These are phyloP conservation scores for Staphylotrichum longicolle DNA, from an alignment of 495 filamentous ascomycete species.

Conservation along the genomic window DNA sequence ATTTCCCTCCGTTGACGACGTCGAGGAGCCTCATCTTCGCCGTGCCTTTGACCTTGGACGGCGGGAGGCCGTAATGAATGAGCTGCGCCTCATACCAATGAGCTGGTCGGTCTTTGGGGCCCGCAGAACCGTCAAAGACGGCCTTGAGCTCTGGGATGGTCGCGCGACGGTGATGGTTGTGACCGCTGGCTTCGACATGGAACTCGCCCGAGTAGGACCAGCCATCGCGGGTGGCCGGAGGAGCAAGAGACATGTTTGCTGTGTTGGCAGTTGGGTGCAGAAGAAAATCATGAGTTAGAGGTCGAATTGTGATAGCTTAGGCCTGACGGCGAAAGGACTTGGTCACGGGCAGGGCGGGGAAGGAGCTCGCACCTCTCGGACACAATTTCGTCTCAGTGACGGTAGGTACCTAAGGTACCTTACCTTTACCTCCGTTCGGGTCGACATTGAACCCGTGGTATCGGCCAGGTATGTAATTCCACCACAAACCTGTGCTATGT, in stretches of 20 bases:
- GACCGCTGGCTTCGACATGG: slow-evolving; percentile 46
- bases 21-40: slow-evolving; percentile 57
- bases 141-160: slow-evolving; percentile 46
- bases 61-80: slow-evolving; percentile 55
- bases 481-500: too few relatives aligned
- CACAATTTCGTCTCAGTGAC: too few relatives aligned
- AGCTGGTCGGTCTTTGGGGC: slow-evolving; percentile 46
- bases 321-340: too few relatives aligned
- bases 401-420: too few relatives aligned
- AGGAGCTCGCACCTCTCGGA: too few relatives aligned
- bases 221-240: slow-evolving; percentile 14
- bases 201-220: slow-evolving; percentile 40
- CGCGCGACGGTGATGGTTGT: slow-evolving; percentile 52
- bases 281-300: too few relatives aligned
- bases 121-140: slow-evolving; percentile 40
- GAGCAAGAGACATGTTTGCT: slow-evolving; percentile 11
- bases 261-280: background rate
- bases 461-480: too few relatives aligned
- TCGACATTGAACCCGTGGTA: too few relatives aligned
- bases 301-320: too few relatives aligned
- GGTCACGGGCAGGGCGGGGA: too few relatives aligned
- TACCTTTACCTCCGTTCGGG: too few relatives aligned
- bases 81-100: slow-evolving; percentile 61
- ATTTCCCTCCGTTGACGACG: slow-evolving; percentile 44
- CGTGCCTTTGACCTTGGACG: slow-evolving; percentile 53